Evolutionary conservation across 2,329 filamentous ascomycete species (phyloP).

Genomic region (Colletotrichum filicis): DNA sequence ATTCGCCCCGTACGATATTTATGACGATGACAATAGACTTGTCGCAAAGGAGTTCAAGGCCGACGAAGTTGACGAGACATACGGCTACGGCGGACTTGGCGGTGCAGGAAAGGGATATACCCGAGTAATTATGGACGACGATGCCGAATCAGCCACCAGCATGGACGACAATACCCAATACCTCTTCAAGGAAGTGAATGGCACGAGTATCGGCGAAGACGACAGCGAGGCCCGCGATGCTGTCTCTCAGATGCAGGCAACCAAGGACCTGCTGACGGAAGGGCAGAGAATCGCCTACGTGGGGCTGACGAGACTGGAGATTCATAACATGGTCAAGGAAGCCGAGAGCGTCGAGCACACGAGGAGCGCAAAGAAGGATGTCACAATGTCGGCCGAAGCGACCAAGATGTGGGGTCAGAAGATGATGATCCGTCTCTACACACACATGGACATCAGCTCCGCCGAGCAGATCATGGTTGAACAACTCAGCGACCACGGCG

Average conservation of each 20-base stretch:
- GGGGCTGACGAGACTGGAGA: conserved; percentile 83
- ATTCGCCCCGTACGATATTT: conserved; percentile 92
- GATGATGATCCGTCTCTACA: conserved; percentile 95
- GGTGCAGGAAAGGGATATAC: conserved; percentile 97
- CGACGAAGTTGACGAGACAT: conserved; percentile 74
- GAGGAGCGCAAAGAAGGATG: conserved; percentile 77
- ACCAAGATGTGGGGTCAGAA: conserved; percentile 98
- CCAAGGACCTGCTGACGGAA: conserved; percentile 94
- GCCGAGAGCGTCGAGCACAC: conserved; percentile 69
- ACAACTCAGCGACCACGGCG: conserved; percentile 92
- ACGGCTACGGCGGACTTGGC: conserved; percentile 81
- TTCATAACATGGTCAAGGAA: conserved; percentile 80
- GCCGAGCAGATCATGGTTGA: conserved; percentile 99
- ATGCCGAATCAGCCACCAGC: conserved; percentile 92
- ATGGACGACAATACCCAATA: conserved; percentile 98
- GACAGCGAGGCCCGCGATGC: conserved; percentile 89
- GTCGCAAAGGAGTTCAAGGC: conserved; percentile 83
- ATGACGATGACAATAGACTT: conserved; percentile 91
- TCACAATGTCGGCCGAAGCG: conserved; percentile 77
- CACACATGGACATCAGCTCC: conserved; percentile 94
- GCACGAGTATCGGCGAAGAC: conserved; percentile 69
- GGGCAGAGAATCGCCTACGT: conserved; percentile 97
- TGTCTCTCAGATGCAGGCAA: conserved; percentile 91
- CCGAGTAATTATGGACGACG: conserved; percentile 92
- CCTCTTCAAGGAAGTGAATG: conserved; percentile 81